A percentile compares a stretch with the other conserved stretches of the same genome.
Conservation (phyloP, 305 asterid genomes). For the Solanum hybrid region DNA sequence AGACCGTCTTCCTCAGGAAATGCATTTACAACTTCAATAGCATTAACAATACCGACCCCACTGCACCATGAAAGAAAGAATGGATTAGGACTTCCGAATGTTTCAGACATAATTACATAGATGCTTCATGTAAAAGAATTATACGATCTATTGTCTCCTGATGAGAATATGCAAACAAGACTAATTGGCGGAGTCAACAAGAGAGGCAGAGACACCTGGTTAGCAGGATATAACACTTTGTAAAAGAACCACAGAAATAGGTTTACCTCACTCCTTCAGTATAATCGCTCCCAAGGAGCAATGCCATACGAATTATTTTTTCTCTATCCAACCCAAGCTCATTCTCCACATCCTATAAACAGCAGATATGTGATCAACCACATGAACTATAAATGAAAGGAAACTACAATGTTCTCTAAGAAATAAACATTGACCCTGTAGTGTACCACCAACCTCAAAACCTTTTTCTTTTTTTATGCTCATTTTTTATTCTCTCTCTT, state of each 20-base stretch:
- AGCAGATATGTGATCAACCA: constrained; percentile 15
- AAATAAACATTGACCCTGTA: background rate
- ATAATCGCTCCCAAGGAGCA: constrained; percentile 93
- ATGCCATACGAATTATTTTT: constrained; percentile 72
- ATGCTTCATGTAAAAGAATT: background rate
- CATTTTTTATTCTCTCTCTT: background rate
- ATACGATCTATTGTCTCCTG: background rate
- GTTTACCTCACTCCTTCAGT: constrained; percentile 94
- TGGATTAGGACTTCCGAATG: background rate
- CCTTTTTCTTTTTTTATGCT: background rate
- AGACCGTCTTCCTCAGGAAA: constrained; percentile 88
- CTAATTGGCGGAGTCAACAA: background rate
- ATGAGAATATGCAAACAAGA: background rate
- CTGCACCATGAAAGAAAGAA: constrained; percentile 28
- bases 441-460: constrained; percentile 1
- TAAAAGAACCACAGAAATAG: background rate
- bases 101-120: background rate
- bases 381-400: constrained; percentile 8
- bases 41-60: constrained; percentile 96
- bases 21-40: constrained; percentile 92
- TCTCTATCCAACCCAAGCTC: constrained; percentile 91
- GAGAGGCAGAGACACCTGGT: background rate
- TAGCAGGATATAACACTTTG: background rate
- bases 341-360: constrained; percentile 65
- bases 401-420: constrained; percentile 1